phyloP scores from a whole-genome alignment of 306 rosid species.

The Crataegus laevigata region DNA sequence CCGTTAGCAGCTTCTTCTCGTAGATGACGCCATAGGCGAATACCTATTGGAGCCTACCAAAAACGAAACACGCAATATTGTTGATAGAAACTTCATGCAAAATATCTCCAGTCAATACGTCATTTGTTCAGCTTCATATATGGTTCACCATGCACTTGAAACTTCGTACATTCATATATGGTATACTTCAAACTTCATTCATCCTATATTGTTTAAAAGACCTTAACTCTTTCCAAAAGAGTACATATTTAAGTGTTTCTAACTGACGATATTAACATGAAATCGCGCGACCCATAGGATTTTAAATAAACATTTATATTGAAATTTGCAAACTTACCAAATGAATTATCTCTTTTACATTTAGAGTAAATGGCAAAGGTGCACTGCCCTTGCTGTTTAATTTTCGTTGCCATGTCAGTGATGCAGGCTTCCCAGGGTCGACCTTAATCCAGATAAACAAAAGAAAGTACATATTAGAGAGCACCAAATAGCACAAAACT shows the following conservation, averaged over 20 bases:
- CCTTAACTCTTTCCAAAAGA: neutral
- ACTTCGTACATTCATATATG: neutral
- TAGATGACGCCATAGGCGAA: conserved; percentile 55
- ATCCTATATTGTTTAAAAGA: neutral
- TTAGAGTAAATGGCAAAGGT: conserved; percentile 30
- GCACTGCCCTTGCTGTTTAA: conserved; percentile 33
- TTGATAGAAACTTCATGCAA: neutral
- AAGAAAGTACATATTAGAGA: conserved; percentile 6
- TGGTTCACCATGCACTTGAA: too few relatives aligned
- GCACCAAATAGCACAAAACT: neutral
- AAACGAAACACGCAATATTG: conserved; percentile 13
- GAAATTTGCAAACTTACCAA: conserved; percentile 38
- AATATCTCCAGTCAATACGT: neutral
- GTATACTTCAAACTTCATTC: neutral
- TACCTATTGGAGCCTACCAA: conserved; percentile 76
- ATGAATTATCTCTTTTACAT: conserved; percentile 55
- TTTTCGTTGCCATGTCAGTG: conserved; percentile 73
- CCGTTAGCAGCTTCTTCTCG: conserved; percentile 63
- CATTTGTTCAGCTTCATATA: conserved; percentile 9
- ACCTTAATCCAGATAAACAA: conserved; percentile 26
- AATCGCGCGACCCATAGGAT: neutral
- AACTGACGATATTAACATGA: neutral
- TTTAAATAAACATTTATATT: neutral
- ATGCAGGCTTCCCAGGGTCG: conserved; percentile 55
- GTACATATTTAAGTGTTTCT: neutral